phyloP scores from a whole-genome alignment of 2,329 filamentous ascomycete species.

The Scedosporium boydii region DNA sequence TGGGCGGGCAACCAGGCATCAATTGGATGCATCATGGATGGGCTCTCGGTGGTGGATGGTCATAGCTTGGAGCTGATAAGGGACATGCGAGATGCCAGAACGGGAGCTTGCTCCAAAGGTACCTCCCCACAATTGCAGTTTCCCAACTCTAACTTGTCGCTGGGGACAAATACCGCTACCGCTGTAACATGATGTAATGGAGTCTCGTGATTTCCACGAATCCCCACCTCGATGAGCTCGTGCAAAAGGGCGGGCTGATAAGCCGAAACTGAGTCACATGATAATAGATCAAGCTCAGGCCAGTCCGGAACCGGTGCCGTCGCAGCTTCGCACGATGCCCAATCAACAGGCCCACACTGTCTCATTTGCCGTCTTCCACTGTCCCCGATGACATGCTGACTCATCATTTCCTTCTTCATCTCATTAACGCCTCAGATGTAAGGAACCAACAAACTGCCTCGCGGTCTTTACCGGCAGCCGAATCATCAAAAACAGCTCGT shows the following conservation, averaged over 20 bases:
- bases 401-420: not conserved
- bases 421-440: not conserved
- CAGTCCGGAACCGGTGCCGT: not conserved
- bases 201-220: not conserved
- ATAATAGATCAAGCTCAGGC: not conserved
- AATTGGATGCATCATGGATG: not conserved
- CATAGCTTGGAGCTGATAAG: not conserved
- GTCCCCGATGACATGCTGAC: not conserved
- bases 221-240: not conserved
- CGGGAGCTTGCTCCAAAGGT: not conserved
- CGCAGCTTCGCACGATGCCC: not conserved
- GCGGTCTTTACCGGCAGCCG: slow-evolving; percentile 4
- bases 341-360: not conserved
- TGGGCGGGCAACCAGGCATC: not conserved
- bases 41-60: no score
- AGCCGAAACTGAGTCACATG: not conserved
- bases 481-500: slow-evolving; percentile 21
- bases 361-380: not conserved
- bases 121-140: not conserved
- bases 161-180: not conserved
- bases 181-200: not conserved
- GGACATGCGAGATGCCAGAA: not conserved
- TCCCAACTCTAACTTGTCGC: not conserved
- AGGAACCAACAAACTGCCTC: not conserved
- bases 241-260: not conserved